Conservation (phyloP, 1,284 basidiomycete species). For the Ustilago trichophora region DNA sequence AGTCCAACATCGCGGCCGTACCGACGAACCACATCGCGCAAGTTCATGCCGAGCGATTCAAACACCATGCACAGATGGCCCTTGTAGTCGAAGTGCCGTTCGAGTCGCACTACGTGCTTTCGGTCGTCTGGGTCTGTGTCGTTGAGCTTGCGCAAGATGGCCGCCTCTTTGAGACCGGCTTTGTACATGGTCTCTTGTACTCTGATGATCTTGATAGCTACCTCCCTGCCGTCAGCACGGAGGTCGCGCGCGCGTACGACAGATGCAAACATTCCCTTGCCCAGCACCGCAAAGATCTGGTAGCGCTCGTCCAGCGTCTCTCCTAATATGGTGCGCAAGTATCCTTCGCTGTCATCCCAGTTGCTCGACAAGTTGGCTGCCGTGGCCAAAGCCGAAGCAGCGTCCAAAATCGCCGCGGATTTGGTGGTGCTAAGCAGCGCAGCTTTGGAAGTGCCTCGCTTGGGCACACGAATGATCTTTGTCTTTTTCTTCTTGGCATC, state of each 20-base stretch:
- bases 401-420: not conserved
- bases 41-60: constrained; percentile 91
- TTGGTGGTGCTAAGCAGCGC: not conserved
- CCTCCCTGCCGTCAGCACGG: constrained; percentile 71
- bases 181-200: constrained; percentile 98
- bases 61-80: constrained; percentile 97
- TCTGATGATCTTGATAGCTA: constrained; percentile 96
- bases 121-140: constrained; percentile 94
- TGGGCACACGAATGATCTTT: constrained; percentile 44
- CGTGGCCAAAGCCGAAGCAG: not conserved
- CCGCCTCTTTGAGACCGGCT: constrained; percentile 90
- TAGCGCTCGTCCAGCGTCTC: constrained; percentile 89
- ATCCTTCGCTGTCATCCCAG: constrained; percentile 85
- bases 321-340: constrained; percentile 92
- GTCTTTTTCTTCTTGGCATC: constrained; percentile 40
- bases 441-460: constrained; percentile 9
- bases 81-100: constrained; percentile 93
- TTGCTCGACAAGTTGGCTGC: constrained; percentile 69
- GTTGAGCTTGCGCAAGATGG: constrained; percentile 84
- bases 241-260: constrained; percentile 87
- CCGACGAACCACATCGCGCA: constrained; percentile 95
- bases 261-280: constrained; percentile 98
- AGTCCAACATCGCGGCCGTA: constrained; percentile 98
- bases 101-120: constrained; percentile 92
- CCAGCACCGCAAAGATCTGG: constrained; percentile 91